These are phyloP conservation scores for Coemansia sp. DNA, from an alignment of 192 early-diverging fungal species.

Conservation along the genomic window DNA sequence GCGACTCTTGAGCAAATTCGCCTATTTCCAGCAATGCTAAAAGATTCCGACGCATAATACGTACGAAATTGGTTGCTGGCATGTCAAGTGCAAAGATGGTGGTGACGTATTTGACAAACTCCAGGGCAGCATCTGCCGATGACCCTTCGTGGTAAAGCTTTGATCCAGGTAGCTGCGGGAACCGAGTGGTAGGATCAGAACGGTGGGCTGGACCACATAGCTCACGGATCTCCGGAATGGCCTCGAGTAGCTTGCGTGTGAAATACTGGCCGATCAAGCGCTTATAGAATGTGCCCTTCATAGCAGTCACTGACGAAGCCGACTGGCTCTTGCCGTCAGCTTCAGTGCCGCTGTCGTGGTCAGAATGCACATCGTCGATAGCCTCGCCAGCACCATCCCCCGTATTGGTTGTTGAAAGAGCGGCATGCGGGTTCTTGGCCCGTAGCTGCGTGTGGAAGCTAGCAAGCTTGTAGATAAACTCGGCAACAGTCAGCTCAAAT, in stretches of 20 bases:
- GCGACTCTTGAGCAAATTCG: slow-evolving; percentile 78
- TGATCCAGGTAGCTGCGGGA: slow-evolving; percentile 70
- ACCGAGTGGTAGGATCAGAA: slow-evolving; percentile 42
- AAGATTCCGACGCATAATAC: slow-evolving; percentile 76
- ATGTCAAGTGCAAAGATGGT: slow-evolving; percentile 77
- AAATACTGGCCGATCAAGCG: slow-evolving; percentile 58
- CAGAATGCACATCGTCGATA: slow-evolving; percentile 33
- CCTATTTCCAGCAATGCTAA: slow-evolving; percentile 68
- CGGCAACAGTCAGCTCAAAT: slow-evolving; percentile 69
- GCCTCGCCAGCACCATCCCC: slow-evolving; percentile 30
- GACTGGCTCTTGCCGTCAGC: background rate
- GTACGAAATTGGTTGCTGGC: slow-evolving; percentile 71
- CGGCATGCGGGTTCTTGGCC: slow-evolving; percentile 24
- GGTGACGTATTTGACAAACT: slow-evolving; percentile 76
- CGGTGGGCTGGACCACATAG: slow-evolving; percentile 25
- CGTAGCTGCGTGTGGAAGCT: slow-evolving; percentile 51
- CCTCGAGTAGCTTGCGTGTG: slow-evolving; percentile 63
- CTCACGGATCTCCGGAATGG: slow-evolving; percentile 62
- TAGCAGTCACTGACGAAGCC: slow-evolving; percentile 1
- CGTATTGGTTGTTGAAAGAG: slow-evolving; percentile 6
- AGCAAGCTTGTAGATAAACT: slow-evolving; percentile 68
- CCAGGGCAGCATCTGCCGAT: slow-evolving; percentile 68
- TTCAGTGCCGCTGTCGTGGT: background rate
- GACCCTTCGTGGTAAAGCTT: slow-evolving; percentile 6
- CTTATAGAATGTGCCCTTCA: slow-evolving; percentile 46